Evolutionary conservation across 129 eudicot species (phyloP), one percentile per base, ranked within the genome.

Genomic region (Artemisia tridentata): DNA sequence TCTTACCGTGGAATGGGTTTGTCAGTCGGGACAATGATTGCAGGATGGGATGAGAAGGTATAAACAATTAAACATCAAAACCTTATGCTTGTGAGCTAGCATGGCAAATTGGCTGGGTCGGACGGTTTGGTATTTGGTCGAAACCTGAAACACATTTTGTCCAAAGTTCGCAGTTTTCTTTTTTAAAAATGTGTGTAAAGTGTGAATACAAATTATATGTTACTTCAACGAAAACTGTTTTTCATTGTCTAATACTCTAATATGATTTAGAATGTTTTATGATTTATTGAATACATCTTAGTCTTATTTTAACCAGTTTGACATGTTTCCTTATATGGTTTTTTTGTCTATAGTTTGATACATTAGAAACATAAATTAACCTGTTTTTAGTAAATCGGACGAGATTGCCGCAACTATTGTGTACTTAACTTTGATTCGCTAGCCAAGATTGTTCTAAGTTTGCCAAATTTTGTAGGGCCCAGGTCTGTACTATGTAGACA

Each of bases 1-100:
- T 82, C 85, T 57, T 89, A 93, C 75, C 88, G 98, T 77, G 98
- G 98, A 49, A 93, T 93, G 98, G 97, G 98, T 11, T 83, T 93
- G 80, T 89, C 97, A 43, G 97, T 89, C 11, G 97, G 98, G 58
- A 93, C 97, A 21, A 93, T 93, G 98, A 93, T 93, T 68, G 98
- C 98, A 70, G 98, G 98, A 50, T 93, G 97, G 96, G 98, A 93
- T 74, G 98, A 93, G 73, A 84, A 85, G 92, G 98, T 89, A 85
- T 63, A 11, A 7, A 29, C 7, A 38, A 7, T 27, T 52, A 13
- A 34, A 51, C 5, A 17, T 25, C 20, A 7, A 16, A 18, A n/a
- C 9, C 6, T 78, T 27, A 19, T 64, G 27, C 21, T 69, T 13
- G 51, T 29, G 52, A 0, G 20, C 69, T 14, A 4, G 19, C 27